Evolutionary conservation across 305 asterid genomes (phyloP), one percentile per base, ranked within the genome.

Genomic region (Solanum hybrid): DNA sequence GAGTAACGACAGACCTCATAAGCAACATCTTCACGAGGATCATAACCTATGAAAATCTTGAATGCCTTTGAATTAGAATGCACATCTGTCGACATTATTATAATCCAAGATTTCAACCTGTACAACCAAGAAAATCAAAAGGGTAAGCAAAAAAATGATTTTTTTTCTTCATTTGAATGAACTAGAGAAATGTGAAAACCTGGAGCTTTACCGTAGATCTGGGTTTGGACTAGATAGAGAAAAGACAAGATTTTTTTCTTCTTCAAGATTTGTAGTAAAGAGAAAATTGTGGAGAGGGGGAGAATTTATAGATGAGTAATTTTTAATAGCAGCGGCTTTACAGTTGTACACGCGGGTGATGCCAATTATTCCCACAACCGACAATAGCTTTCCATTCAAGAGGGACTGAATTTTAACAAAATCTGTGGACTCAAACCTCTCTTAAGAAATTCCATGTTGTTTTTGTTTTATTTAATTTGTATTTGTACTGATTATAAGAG

Each of bases 1-100:
- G 98, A 97, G 76, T 95, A 89, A 26, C 94, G 93, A 93, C 98
- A 97, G 6, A 97, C 99, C 95, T 97, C 96, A 72, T 92, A 97
- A 4, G 99, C 99, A 10, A 91, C 72, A 90, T 97, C 98, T 89
- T 97, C 98, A 27, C 91, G 91, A 15, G 95, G 97, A 91, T 97
- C 98, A 86, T 97, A 97, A 15, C 99, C 98, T 77, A 97, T 86
- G 92, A 97, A 96, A 42, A 97, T 90, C 97, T 95, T 96, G 91
- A 95, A 95, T 32, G 88, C 10, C 5, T 19, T 56, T 56, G 69
- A 56, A 56, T 87, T 38, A 38, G 38, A 66, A 66, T 66, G 81
- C 42, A 86, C 76, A 27, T 13, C 38, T 64, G 81, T 69, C 7
- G 66, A 72, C 82, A 87, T 87, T 86, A 32, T 86, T 24, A 34